Evolutionary conservation across 176 grass and related monocot species (phyloP), one percentile per base, ranked within the genome.

Genomic region (Ananas comosus): DNA sequence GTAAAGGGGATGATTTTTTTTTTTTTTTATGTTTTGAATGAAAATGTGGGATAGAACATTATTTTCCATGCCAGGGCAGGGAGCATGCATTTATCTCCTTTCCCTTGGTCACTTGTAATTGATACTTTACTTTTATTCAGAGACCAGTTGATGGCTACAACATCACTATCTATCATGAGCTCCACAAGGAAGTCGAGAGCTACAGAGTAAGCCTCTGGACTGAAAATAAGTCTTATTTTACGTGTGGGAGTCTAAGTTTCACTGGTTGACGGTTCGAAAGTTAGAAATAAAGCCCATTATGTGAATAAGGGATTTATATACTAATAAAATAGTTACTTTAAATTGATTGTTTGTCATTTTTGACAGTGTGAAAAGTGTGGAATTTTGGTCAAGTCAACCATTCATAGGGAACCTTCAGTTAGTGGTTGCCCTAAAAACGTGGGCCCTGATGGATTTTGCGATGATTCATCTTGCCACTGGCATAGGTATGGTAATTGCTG

Each of bases 81-180:
- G 33, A 4, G 33, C 33, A 42, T 42, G 33, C 33, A 42, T 42
- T 42, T 6, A 0, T 42, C 33, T 42, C 33, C 33, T 42, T 42
- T 42, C 5, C 33, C 33, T 42, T 42, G 33, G 4, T 42, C 4
- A 42, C 33, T 42, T 42, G 33, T 42, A 42, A 42, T 42, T 42
- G 33, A 42, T 42, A 42, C 0, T 67, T 74, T 74, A 64, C 75
- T 67, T 73, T 67, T 70, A 71, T 80, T 27, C 72, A 91, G 88
- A 82, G 82, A 51, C 88, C 88, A 24, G 1, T 70, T 82, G 88
- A 67, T 81, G 88, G 88, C 17, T 91, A 91, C 65, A 77, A 48
- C 49, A 71, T 87, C 68, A 85, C 74, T 14, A 63, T 22, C 10
- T 14, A 65, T 22, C 85, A 87, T 78, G 76, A 76, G 16, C 69